phyloP scores from a whole-genome alignment of 75 land plant species.

The Sequoia sempervirens region DNA sequence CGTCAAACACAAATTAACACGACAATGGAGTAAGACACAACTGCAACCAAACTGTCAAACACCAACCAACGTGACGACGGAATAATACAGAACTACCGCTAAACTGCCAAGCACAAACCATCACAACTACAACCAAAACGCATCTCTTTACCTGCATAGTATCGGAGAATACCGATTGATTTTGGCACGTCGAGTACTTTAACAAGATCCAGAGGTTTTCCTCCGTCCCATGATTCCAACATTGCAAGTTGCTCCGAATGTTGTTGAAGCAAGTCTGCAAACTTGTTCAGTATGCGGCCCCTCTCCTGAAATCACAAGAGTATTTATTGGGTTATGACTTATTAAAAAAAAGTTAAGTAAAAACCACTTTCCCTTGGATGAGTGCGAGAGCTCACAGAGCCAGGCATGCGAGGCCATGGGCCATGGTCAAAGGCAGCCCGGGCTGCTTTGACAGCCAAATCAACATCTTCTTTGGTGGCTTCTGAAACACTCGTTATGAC shows the following conservation, averaged over 20 bases:
- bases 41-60: too few relatives aligned
- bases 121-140: too few relatives aligned
- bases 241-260: constrained; percentile 61
- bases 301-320: constrained; percentile 38
- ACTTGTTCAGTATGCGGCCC: constrained; percentile 52
- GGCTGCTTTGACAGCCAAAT: constrained; percentile 19
- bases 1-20: too few relatives aligned
- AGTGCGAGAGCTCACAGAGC: too few relatives aligned
- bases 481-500: constrained; percentile 21
- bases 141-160: constrained; percentile 40
- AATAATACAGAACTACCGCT: too few relatives aligned
- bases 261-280: constrained; percentile 69
- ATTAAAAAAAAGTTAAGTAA: too few relatives aligned
- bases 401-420: not conserved
- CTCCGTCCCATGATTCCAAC: constrained; percentile 54
- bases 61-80: too few relatives aligned
- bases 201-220: constrained; percentile 45
- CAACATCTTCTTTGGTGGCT: constrained; percentile 25
- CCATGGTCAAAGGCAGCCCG: constrained; percentile 19
- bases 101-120: too few relatives aligned
- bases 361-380: too few relatives aligned
- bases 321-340: too few relatives aligned
- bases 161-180: constrained; percentile 23
- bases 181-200: constrained; percentile 40
- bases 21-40: too few relatives aligned